A percentile compares a stretch with the other conserved stretches of the same genome.
Conservation (phyloP, 2,329 filamentous ascomycete genomes). For the Hypoxylon sp. region DNA sequence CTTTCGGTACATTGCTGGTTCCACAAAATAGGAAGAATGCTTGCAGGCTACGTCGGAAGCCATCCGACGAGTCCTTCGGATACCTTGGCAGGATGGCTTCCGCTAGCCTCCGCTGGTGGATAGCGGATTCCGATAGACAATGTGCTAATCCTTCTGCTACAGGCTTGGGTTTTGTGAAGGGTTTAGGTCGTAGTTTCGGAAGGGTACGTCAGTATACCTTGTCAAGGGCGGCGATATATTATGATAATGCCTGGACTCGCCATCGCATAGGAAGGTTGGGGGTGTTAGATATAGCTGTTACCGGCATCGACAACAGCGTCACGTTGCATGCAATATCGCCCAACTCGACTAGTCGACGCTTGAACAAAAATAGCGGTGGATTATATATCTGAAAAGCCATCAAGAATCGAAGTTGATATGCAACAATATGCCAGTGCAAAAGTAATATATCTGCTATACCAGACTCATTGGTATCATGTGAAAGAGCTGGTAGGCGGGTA, state of each 20-base stretch:
- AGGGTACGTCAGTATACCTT: conserved; percentile 4
- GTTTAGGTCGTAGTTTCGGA: conserved; percentile 6
- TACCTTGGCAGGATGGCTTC: conserved; percentile 30
- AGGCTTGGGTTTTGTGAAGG: conserved; percentile 7
- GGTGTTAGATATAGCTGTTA: conserved; percentile 3
- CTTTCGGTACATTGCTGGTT: conserved; percentile 29
- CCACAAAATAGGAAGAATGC: conserved; percentile 26
- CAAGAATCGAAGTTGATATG: neutral
- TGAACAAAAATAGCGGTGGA: neutral
- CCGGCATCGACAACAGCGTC: neutral
- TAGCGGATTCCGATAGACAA: conserved; percentile 12
- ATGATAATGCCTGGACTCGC: neutral
- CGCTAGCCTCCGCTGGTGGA: conserved; percentile 21
- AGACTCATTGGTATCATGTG: conserved; percentile 13
- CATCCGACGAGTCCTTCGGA: conserved; percentile 24
- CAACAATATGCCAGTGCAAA: conserved; percentile 2
- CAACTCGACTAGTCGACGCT: neutral
- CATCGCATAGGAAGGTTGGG: neutral
- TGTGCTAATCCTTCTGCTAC: conserved; percentile 11
- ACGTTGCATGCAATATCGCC: neutral
- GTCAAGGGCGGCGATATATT: conserved; percentile 4
- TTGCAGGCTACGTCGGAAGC: conserved; percentile 22
- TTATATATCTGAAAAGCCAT: conserved; percentile 5
- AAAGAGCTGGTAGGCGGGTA: conserved; percentile 12
- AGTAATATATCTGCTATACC: conserved; percentile 6